Percentiles rank a stretch among this genome's conserved stretches.
These are phyloP conservation scores for Anthracocystis walkeri DNA, from an alignment of 1,284 basidiomycete species.

Conservation along the genomic window DNA sequence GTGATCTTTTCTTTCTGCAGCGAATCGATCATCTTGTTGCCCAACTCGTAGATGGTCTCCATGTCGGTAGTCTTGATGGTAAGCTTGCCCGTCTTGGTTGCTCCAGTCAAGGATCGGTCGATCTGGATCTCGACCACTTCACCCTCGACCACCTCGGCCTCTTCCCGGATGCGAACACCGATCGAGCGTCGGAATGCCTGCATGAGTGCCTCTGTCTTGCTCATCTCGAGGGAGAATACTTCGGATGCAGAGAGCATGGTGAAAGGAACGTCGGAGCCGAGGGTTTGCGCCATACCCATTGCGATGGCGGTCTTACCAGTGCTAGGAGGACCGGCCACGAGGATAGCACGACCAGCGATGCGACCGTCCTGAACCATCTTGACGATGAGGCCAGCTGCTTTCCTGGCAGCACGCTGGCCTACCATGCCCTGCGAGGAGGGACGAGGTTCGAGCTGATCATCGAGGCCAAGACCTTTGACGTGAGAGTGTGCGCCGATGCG, in stretches of 20 bases:
- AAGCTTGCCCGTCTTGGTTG: constrained; percentile 96
- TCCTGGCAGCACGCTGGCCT: constrained; percentile 91
- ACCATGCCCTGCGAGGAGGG: constrained; percentile 92
- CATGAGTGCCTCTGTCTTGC: constrained; percentile 96
- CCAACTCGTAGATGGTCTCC: constrained; percentile 99
- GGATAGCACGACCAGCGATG: constrained; percentile 92
- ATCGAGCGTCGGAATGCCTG: constrained; percentile 96
- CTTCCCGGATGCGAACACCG: constrained; percentile 96
- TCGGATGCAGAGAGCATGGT: constrained; percentile 97
- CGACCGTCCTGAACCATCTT: constrained; percentile 97
- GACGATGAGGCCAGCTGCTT: constrained; percentile 95
- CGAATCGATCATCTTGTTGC: constrained; percentile 98
- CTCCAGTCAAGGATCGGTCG: constrained; percentile 94
- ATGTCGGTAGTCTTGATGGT: constrained; percentile 99
- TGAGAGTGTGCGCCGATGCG: constrained; percentile 68
- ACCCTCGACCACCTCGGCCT: constrained; percentile 96
- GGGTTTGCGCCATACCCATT: constrained; percentile 92
- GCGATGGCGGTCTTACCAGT: constrained; percentile 98
- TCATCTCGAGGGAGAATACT: constrained; percentile 95
- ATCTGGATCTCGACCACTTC: constrained; percentile 99
- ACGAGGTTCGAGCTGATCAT: constrained; percentile 87
- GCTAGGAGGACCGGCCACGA: constrained; percentile 95
- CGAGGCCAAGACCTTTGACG: constrained; percentile 79
- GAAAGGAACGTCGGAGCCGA: constrained; percentile 94
- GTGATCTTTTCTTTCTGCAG: constrained; percentile 96